These are phyloP conservation scores for Syzygium oleosum DNA, from an alignment of 345 rosid species.

Conservation along the genomic window DNA sequence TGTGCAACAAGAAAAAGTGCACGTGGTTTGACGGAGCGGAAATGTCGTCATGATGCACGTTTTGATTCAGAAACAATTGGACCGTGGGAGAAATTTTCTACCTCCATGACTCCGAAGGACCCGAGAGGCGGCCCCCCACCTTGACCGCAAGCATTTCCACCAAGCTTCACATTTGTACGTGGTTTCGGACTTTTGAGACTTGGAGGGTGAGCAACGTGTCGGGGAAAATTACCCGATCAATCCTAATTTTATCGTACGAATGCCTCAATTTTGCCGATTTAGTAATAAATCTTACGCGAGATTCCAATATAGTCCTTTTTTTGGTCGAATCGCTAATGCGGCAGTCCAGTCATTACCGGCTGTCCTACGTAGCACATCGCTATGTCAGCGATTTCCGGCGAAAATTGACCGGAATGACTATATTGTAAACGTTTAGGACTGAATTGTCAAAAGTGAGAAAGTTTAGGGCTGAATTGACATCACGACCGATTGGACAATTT, in stretches of 20 bases:
- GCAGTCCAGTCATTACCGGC: background rate
- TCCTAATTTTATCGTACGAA: accelerated
- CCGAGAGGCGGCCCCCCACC: background rate
- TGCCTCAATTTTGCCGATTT: no score
- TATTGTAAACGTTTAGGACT: accelerated
- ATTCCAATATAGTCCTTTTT: background rate
- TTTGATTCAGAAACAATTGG: background rate
- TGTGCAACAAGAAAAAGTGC: background rate
- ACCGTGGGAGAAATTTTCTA: background rate
- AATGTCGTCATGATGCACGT: background rate
- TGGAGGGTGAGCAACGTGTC: background rate
- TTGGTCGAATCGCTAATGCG: accelerated
- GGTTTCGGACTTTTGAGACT: background rate
- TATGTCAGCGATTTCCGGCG: accelerated
- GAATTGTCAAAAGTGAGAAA: background rate
- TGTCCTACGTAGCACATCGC: background rate
- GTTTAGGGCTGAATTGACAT: background rate
- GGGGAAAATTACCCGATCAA: background rate
- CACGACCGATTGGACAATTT: background rate
- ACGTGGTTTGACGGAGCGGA: background rate
- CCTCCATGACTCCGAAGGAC: background rate
- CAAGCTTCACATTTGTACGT: background rate
- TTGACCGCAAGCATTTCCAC: no score
- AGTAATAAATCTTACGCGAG: no score
- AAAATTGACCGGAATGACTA: background rate